phyloP scores from a whole-genome alignment of 2,329 filamentous ascomycete genomes.

The Diplodia corticola region DNA sequence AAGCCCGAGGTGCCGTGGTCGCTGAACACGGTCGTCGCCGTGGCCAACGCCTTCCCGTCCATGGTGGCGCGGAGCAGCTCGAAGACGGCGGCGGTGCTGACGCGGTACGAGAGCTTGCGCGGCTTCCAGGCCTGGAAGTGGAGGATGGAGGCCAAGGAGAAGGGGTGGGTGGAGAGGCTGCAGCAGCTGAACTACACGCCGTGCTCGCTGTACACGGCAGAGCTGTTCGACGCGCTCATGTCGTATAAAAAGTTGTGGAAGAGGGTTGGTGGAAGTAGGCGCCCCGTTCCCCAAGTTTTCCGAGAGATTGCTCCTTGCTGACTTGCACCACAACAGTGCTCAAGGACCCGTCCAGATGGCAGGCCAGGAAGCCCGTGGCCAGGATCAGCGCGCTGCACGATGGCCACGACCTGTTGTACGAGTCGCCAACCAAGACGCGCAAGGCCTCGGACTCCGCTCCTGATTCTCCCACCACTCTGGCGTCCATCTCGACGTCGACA shows the following conservation, averaged over 20 bases:
- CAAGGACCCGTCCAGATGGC: slow-evolving; percentile 8
- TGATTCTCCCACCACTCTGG: background rate
- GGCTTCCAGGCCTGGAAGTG: slow-evolving; percentile 37
- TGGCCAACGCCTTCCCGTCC: slow-evolving; percentile 38
- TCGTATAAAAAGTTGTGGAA: slow-evolving; percentile 39
- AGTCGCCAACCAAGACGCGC: background rate
- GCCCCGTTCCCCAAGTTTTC: background rate
- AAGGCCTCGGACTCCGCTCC: background rate
- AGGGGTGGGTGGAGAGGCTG: slow-evolving; percentile 30
- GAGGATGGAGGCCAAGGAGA: slow-evolving; percentile 28
- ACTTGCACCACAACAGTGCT: background rate
- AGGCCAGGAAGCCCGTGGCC: background rate
- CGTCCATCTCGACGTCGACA: background rate
- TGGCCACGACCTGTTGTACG: slow-evolving; percentile 7
- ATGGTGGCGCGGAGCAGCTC: slow-evolving; percentile 36
- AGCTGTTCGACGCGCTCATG: slow-evolving; percentile 37
- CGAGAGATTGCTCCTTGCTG: background rate
- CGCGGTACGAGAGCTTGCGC: slow-evolving; percentile 34
- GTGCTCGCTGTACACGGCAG: slow-evolving; percentile 36
- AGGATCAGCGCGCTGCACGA: background rate
- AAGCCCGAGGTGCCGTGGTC: slow-evolving; percentile 36
- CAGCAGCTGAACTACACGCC: slow-evolving; percentile 37
- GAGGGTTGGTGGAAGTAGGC: slow-evolving; percentile 32
- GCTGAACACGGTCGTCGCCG: slow-evolving; percentile 33
- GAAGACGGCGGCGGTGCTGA: slow-evolving; percentile 35